Evolutionary conservation across 2,329 filamentous ascomycete genomes (phyloP), one percentile per base, ranked within the genome.

Genomic region (Teratosphaeria destructans): DNA sequence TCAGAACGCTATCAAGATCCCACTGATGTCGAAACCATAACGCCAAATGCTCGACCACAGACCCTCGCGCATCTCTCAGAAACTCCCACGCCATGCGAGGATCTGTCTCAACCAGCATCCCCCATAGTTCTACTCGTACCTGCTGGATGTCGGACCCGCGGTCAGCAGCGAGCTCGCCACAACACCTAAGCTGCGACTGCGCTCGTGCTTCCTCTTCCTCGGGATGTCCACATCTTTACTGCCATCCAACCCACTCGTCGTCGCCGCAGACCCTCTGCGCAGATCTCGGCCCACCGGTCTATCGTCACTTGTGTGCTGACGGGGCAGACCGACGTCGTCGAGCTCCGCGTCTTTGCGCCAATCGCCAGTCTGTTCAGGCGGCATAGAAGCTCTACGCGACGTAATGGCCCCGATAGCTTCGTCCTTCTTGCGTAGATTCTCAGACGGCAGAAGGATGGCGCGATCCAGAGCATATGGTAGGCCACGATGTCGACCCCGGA

Each of bases 381-480:
- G 16, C 43, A 49, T 49, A 23, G 16, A 19, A 5, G 43, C 6
- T 3, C 19, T n/a, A 2, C 43, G n/a, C 43, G 43, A 49, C 16
- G 43, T 16, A 5, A 6, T 6, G 3, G 43, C n/a, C 43, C 34
- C 37, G 23, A 84, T 80, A 29, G 75, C 76, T 5, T 78, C 77
- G 65, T 87, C 85, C 59, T 82, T 83, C 63, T 81, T 76, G 58
- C 86, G 80, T 3, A 87, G 71, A n/a, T 80, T 78, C 62, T 88
- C 85, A 10, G 80, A 84, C 0, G 86, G 86, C 1, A 89, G 77
- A 1, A 89, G 72, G 58, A 89, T 86, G 34, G 87, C 87, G 55
- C 86, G 82, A 65, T 90, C 87, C 7, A 88, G 73, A 70, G 90
- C 73, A 66, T 87, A 86, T 0, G 84, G 84, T 0, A 87, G 73